Evolutionary conservation across 2,329 filamentous ascomycete genomes (phyloP).

Genomic region (Aspergillus candidus): DNA sequence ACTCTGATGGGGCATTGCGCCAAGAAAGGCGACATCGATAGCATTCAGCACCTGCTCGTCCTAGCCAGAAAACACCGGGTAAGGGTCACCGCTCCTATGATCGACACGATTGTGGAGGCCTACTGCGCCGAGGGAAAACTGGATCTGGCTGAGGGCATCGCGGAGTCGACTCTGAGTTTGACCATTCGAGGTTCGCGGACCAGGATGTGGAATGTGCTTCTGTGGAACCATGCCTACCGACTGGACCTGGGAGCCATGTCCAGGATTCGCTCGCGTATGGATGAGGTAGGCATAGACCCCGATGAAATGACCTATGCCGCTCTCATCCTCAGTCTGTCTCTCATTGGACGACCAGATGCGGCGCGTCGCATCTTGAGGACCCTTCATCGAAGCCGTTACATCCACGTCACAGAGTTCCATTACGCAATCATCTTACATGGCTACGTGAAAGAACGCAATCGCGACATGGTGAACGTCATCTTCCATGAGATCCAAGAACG

Average conservation of each 20-base stretch:
- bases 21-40: slow-evolving; percentile 65
- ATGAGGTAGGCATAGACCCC: slow-evolving; percentile 43
- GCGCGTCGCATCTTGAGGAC: slow-evolving; percentile 48
- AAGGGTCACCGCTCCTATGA: slow-evolving; percentile 51
- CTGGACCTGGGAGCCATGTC: slow-evolving; percentile 53
- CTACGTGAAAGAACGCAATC: slow-evolving; percentile 46
- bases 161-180: slow-evolving; percentile 50
- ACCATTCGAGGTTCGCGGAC: slow-evolving; percentile 50
- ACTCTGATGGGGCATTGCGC: slow-evolving; percentile 69
- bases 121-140: slow-evolving; percentile 55
- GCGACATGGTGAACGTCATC: slow-evolving; percentile 46
- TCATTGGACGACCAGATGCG: slow-evolving; percentile 48
- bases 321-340: slow-evolving; percentile 53
- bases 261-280: slow-evolving; percentile 52
- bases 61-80: slow-evolving; percentile 53
- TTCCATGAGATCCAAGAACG: slow-evolving; percentile 39
- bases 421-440: slow-evolving; percentile 44
- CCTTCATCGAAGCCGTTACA: slow-evolving; percentile 33
- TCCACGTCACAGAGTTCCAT: slow-evolving; percentile 39
- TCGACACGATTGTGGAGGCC: slow-evolving; percentile 61
- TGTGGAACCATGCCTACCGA: slow-evolving; percentile 62
- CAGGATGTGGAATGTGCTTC: slow-evolving; percentile 70
- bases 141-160: slow-evolving; percentile 54
- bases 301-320: slow-evolving; percentile 56
- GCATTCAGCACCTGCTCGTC: slow-evolving; percentile 59